Evolutionary conservation across 768 basidiomycete species (phyloP).

Genomic region (Hericium alpestre): DNA sequence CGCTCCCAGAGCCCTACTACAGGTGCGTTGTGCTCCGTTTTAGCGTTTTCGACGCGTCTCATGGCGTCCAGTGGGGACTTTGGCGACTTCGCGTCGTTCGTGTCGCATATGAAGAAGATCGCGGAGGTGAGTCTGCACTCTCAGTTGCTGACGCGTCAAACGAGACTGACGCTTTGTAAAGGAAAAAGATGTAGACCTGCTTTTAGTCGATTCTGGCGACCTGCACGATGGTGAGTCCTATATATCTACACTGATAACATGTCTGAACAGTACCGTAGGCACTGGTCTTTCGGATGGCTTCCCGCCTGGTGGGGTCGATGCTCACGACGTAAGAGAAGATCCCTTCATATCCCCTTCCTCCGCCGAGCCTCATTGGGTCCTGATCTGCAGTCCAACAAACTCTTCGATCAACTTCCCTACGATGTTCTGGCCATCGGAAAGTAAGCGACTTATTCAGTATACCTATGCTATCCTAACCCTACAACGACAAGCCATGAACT

Average conservation of each 20-base stretch:
- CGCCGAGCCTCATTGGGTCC: not conserved
- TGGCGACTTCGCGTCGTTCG: constrained; percentile 85
- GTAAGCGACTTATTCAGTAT: constrained; percentile 27
- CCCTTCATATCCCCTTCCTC: not conserved
- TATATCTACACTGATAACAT: not conserved
- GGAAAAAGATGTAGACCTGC: constrained; percentile 68
- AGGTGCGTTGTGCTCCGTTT: constrained; percentile 35
- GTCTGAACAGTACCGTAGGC: constrained; percentile 24
- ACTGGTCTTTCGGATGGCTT: constrained; percentile 73
- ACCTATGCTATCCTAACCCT: not conserved
- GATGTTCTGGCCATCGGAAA: constrained; percentile 83
- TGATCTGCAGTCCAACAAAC: constrained; percentile 50
- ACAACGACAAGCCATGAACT: constrained; percentile 55
- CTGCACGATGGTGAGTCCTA: constrained; percentile 47
- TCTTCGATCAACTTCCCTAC: constrained; percentile 64
- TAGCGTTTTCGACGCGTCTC: constrained; percentile 26
- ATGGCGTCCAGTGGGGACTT: constrained; percentile 36
- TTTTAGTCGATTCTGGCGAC: constrained; percentile 77
- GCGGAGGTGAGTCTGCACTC: constrained; percentile 34
- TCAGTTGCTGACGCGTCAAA: constrained; percentile 4
- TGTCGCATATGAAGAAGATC: constrained; percentile 67
- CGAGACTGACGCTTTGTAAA: constrained; percentile 12
- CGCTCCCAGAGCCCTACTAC: constrained; percentile 70
- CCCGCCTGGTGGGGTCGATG: constrained; percentile 60
- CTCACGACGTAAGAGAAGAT: constrained; percentile 40